phyloP scores from a whole-genome alignment of 1,284 basidiomycete species.

The Leccinum griseonigrum region DNA sequence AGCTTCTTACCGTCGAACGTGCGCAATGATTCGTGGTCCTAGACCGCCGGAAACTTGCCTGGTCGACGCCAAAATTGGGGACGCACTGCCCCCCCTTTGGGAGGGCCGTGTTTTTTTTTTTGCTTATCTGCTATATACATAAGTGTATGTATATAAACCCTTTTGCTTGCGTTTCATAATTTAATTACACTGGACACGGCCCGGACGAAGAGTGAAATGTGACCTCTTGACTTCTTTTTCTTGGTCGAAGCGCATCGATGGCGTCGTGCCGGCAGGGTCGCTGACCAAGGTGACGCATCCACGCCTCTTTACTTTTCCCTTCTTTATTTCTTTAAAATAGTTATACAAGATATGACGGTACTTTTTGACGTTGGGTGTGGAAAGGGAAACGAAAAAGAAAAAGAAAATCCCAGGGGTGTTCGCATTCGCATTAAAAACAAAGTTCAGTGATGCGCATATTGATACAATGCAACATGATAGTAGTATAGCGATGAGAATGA shows the following conservation, averaged over 20 bases:
- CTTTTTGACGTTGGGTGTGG: constrained; percentile 8
- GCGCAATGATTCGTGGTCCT: neutral
- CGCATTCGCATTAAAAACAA: neutral
- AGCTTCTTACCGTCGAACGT: neutral
- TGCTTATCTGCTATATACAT: neutral
- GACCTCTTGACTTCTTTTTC: constrained; percentile 3
- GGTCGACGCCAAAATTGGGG: neutral
- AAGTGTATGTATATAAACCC: neutral
- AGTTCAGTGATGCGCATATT: constrained; percentile 2
- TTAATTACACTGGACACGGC: constrained; percentile 1
- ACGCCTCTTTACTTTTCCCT: neutral
- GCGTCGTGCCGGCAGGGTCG: constrained; percentile 15
- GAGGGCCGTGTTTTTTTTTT: neutral
- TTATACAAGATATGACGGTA: constrained; percentile 7
- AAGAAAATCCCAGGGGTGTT: neutral
- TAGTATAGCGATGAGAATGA: constrained; percentile 16
- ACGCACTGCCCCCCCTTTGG: neutral
- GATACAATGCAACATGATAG: constrained; percentile 27
- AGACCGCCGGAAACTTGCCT: neutral
- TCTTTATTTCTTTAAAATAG: neutral
- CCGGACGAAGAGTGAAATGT: constrained; percentile 8
- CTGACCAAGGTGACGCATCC: neutral
- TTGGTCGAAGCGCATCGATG: neutral
- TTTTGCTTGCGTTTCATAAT: constrained; percentile 10
- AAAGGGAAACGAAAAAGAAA: neutral